Conservation (phyloP, 148 eudicot species). For the Vaccinium vitisidaea region DNA sequence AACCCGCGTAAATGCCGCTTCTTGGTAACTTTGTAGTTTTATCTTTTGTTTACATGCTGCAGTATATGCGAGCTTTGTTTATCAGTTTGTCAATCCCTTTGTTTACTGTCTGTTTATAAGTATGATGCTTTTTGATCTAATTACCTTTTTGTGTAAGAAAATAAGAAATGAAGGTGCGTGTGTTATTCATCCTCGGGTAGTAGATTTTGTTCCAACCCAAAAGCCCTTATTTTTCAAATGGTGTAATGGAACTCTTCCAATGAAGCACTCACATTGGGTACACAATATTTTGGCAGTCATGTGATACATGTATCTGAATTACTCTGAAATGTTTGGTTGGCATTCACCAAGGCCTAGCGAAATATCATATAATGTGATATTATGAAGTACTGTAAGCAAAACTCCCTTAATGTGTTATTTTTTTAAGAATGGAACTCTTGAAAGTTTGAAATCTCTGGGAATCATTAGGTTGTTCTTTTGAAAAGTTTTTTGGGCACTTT, state of each 20-base stretch:
- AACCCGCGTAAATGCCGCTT: background rate
- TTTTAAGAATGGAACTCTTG: background rate
- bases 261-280: background rate
- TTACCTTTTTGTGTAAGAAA: background rate
- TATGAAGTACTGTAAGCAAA: background rate
- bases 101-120: background rate
- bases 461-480: background rate
- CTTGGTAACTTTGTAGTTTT: background rate
- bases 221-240: background rate
- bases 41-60: background rate
- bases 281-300: background rate
- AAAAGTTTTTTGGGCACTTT: background rate
- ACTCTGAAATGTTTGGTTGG: background rate
- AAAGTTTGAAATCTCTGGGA: background rate
- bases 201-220: background rate
- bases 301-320: background rate
- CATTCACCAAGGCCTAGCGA: background rate
- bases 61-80: background rate
- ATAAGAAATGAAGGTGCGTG: background rate
- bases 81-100: background rate
- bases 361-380: background rate
- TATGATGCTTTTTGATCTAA: background rate
- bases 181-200: background rate
- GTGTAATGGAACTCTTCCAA: background rate
- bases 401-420: background rate